Conservation (phyloP, 2,329 filamentous ascomycete species). For the Sclerotiophoma versabilis region DNA sequence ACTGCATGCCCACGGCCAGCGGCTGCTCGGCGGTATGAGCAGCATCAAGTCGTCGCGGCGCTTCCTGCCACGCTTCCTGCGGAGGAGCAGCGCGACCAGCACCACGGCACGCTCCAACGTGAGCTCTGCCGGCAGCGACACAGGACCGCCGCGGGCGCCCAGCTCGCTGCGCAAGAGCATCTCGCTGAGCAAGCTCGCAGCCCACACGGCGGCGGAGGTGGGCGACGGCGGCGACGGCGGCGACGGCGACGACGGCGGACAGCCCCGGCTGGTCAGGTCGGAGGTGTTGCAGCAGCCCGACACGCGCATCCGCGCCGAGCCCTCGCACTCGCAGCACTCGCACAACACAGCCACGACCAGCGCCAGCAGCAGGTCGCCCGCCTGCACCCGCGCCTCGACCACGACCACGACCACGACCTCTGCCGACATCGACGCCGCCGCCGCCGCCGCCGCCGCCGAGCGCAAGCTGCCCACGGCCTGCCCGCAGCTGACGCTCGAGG, state of each 20-base stretch:
- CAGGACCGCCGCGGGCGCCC: conserved; percentile 5
- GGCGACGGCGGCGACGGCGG: conserved; percentile 15
- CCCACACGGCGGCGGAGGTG: conserved; percentile 19
- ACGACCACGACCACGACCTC: conserved; percentile 9
- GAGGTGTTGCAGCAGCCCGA: conserved; percentile 31
- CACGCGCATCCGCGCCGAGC: conserved; percentile 22
- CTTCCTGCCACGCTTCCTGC: conserved; percentile 38
- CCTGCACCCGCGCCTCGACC: conserved; percentile 16
- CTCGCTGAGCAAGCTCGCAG: conserved; percentile 43
- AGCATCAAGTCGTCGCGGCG: conserved; percentile 46
- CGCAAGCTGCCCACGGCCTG: not conserved
- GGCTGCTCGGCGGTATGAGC: conserved; percentile 40
- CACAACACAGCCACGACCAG: conserved; percentile 23
- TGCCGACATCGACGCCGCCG: conserved; percentile 1
- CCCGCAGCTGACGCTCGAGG: conserved; percentile 40
- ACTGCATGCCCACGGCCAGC: conserved; percentile 29
- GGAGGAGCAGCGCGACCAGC: conserved; percentile 38
- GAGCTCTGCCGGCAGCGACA: conserved; percentile 39
- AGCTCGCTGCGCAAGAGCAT: conserved; percentile 38
- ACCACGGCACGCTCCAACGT: conserved; percentile 29
- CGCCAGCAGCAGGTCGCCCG: conserved; percentile 13
- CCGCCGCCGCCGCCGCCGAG: conserved; percentile 4
- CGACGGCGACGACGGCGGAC: conserved; percentile 6
- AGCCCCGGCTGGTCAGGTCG: conserved; percentile 34
- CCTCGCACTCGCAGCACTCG: conserved; percentile 22